Evolutionary conservation across 2,329 filamentous ascomycete species (phyloP).

Genomic region (Ophiostoma ulmi): DNA sequence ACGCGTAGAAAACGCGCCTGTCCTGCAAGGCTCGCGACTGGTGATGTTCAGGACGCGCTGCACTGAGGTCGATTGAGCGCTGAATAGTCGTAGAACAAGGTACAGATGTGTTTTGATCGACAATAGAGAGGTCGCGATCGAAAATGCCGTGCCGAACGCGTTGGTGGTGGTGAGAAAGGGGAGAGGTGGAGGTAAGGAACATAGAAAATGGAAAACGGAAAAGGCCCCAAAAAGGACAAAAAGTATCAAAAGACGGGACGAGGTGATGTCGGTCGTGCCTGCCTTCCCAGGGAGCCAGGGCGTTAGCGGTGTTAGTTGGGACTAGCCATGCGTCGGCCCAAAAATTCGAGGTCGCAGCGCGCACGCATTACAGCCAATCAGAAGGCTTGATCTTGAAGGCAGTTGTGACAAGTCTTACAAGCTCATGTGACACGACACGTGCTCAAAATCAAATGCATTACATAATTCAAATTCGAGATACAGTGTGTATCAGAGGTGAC

Average conservation of each 20-base stretch:
- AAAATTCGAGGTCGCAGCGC: conserved; percentile 5
- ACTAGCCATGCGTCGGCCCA: neutral
- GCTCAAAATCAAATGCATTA: neutral
- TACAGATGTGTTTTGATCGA: neutral
- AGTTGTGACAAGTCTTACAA: neutral
- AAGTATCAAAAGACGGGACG: neutral
- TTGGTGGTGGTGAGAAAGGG: neutral
- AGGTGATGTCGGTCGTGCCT: conserved; percentile 15
- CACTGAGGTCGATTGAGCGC: conserved; percentile 18
- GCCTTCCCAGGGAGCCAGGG: conserved; percentile 7
- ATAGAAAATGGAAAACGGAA: conserved; percentile 14
- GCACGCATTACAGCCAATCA: neutral
- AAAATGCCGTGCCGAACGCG: conserved; percentile 10
- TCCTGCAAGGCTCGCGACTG: conserved; percentile 11
- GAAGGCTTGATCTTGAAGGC: neutral
- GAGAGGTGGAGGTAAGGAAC: conserved; percentile 14
- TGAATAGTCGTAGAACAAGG: neutral
- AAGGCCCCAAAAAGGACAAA: neutral
- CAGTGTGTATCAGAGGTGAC: conserved; percentile 12
- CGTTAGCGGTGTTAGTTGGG: conserved; percentile 10
- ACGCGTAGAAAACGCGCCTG: conserved; percentile 26
- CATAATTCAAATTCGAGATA: neutral
- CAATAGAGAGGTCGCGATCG: neutral
- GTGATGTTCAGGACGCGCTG: conserved; percentile 8
- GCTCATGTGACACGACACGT: neutral